Base-by-base conservation (phyloP, 2,329 filamentous ascomycete species). In the Fonsecaea pedrosoi region DNA sequence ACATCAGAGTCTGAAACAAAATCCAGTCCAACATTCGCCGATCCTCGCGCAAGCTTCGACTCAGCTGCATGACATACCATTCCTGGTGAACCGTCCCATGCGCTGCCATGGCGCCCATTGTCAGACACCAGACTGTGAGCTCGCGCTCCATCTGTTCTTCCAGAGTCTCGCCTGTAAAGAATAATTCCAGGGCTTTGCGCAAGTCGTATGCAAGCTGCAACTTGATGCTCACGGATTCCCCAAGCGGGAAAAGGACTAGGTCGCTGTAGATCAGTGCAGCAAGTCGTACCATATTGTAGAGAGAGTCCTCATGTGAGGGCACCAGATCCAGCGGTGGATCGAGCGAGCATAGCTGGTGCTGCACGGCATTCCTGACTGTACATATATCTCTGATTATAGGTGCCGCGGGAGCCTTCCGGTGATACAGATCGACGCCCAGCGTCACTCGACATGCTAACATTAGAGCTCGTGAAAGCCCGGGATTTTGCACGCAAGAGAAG, bases 191-290 rank as follows among this genome's bases (percentile, higher is more conserved):
- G 6, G 61, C 25, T 50, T 63, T 63, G 15, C 61, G 32, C 53
- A 63, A 38, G 30, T 63, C 61, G 61, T 63, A 57, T 3, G 61
- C 61, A 50, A 63, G 54, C 15, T 54, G 61, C n/a, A n/a, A 21
- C n/a, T 58, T 63, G 54, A 58, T 18, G 21, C 40, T 50, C 21
- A 40, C 37, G 12, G 61, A 56, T 30, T 63, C 61, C 34, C 53
- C 45, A 1, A 63, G 25, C 35, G 54, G 53, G 25, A 63, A 63
- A n/a, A 63, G 30, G 7, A 63, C 61, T 4, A 63, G 30, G 54
- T 63, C 61, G n/a, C 61, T 63, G 53, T 63, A 63, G 5, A 63
- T 63, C 53, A 63, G 35, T 9, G 61, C 53, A 37, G 61, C 53
- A 21, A 63, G 53, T 7, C 61, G 61, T 1, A 57, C 61, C 15